phyloP scores from a whole-genome alignment of 495 filamentous ascomycete species.

The Penicillium parvum region DNA sequence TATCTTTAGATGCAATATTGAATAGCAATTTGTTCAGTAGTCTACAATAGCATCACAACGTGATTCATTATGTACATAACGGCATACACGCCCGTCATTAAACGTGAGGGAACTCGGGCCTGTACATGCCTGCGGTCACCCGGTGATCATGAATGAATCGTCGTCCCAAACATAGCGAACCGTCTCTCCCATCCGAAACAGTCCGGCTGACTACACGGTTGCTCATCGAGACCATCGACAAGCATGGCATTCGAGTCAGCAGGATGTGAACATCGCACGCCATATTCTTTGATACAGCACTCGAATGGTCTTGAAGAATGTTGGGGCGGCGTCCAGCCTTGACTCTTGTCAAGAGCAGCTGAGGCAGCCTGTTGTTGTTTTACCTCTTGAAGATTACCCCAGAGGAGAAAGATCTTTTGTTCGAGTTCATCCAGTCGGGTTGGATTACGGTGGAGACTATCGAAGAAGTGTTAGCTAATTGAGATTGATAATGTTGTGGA shows the following conservation, averaged over 20 bases:
- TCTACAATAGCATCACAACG: no score
- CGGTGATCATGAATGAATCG: conserved; percentile 27
- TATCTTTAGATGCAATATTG: conserved; percentile 1
- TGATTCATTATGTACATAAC: no score
- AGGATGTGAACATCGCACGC: conserved; percentile 37
- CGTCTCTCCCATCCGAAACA: conserved; percentile 49
- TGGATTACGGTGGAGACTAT: conserved; percentile 52
- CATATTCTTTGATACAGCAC: conserved; percentile 53
- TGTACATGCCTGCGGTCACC: background rate
- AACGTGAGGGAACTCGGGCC: no score
- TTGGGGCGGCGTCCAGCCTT: conserved; percentile 9
- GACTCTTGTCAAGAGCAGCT: background rate
- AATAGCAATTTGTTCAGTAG: conserved; percentile 3
- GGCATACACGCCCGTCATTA: no score
- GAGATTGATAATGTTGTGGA: background rate
- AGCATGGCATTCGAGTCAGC: conserved; percentile 18
- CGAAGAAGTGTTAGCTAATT: conserved; percentile 1
- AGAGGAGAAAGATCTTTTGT: conserved; percentile 73
- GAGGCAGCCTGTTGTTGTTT: conserved; percentile 33
- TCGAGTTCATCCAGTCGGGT: conserved; percentile 47
- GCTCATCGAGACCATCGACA: conserved; percentile 12
- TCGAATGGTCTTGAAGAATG: conserved; percentile 28
- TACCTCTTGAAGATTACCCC: conserved; percentile 79
- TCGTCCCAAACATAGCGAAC: conserved; percentile 47
- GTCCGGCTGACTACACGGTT: conserved; percentile 24